Base-by-base conservation (phyloP, 1,284 basidiomycete species). In the Wallemia hederae region DNA sequence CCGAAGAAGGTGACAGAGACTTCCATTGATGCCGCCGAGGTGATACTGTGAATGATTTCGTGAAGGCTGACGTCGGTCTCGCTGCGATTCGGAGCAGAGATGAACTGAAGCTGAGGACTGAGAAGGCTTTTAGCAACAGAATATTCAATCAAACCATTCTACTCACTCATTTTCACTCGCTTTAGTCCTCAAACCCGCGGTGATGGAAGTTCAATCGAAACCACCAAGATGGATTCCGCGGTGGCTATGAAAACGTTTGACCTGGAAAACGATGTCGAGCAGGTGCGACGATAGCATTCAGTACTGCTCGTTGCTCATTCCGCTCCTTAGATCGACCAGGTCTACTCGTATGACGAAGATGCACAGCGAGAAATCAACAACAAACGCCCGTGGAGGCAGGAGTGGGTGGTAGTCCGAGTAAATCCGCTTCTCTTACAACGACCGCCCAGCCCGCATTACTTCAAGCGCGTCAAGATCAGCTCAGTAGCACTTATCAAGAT, bases 401-500 rank as follows among this genome's bases (percentile, higher is more conserved):
- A 98, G 88, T 91, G 63, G 67, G 74, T 64, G 1, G 17, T n/a
- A 14, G n/a, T 59, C 56, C 17, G 59, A 22, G n/a, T n/a, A 15
- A 19, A 22, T 39, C 58, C 24, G 24, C 22, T 22, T 59, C 28
- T 57, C 60, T 27, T 56, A 60, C 58, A 55, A 58, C 9, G 49
- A 56, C 25, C 59, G 33, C 58, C 39, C 65, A 88, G 86, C 66
- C 86, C 88, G 1, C 81, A 90, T 67, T 87, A 87, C 74, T 97
- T 97, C 74, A 88, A 86, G 68, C 78, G 81, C 61, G 92, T 92
- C 71, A 88, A 85, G 72, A 92, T 98, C 64, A 92, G 88, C 1
- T 89, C 90, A 0, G 81, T 92, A 27, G 90, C 92, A 5, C 72
- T 98, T 64, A 92, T 97, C 73, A 98, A 98, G 76, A 98, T 98